These are phyloP conservation scores for Dittrichia graveolens DNA, from an alignment of 129 eudicot genomes.

Conservation along the genomic window DNA sequence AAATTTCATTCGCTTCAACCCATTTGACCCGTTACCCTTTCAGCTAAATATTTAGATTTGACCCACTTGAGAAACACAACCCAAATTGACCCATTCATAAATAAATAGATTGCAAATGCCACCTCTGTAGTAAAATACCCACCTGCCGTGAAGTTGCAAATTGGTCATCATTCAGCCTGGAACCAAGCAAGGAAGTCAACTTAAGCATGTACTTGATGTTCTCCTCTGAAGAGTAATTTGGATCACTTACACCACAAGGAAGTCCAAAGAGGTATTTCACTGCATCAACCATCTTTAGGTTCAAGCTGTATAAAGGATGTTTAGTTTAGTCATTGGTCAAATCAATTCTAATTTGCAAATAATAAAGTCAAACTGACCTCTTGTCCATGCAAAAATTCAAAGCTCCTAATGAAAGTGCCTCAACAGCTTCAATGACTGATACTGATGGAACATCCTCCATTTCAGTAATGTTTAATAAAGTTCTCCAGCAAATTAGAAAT, in stretches of 20 bases:
- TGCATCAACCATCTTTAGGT: conserved; percentile 62
- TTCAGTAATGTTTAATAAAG: conserved; percentile 53
- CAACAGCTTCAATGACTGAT: conserved; percentile 54
- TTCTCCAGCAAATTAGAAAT: conserved; percentile 62
- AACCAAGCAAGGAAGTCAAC: conserved; percentile 41
- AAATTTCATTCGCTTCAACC: too few species aligned
- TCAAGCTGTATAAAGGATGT: conserved; percentile 45
- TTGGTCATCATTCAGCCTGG: conserved; percentile 14
- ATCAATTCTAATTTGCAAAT: conserved; percentile 1
- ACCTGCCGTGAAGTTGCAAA: conserved; percentile 11
- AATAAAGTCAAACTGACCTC: conserved; percentile 46
- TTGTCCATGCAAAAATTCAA: conserved; percentile 71
- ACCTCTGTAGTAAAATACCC: background rate
- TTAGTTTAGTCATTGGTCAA: conserved; percentile 15
- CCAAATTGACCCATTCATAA: background rate
- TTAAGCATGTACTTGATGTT: conserved; percentile 57
- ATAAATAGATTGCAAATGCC: too few species aligned
- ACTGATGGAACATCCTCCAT: conserved; percentile 51
- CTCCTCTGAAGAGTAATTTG: conserved; percentile 43
- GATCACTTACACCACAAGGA: conserved; percentile 41
- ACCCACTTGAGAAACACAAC: background rate
- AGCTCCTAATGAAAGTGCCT: conserved; percentile 59
- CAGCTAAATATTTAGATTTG: too few species aligned
- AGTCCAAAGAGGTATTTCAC: conserved; percentile 76
- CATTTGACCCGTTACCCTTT: too few species aligned